Evolutionary conservation across 148 eudicot genomes (phyloP).

Genomic region (Bassia scoparia): DNA sequence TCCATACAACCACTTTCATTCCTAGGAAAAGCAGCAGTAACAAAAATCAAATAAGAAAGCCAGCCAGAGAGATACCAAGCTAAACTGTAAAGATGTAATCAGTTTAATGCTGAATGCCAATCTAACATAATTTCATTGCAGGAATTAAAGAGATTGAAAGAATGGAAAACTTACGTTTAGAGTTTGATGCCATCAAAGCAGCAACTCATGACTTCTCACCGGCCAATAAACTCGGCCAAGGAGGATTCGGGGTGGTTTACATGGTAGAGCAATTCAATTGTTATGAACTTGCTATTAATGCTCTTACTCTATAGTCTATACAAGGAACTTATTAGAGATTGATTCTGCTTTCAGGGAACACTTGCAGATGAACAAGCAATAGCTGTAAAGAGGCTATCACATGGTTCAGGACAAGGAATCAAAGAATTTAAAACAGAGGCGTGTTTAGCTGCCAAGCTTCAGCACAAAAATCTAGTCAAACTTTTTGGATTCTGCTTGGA

Average conservation of each 20-base stretch:
- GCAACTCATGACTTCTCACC: conserved; percentile 29
- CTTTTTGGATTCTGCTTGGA: conserved; percentile 31
- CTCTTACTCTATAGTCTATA: background rate
- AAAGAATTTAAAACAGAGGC: conserved; percentile 32
- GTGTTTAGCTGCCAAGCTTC: conserved; percentile 31
- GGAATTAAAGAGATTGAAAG: conserved; percentile 27
- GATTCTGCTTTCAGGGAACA: conserved; percentile 25
- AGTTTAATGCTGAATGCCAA: background rate
- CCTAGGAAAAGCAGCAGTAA: no score
- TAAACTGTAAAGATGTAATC: background rate
- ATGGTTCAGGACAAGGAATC: conserved; percentile 30
- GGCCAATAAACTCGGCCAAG: conserved; percentile 29
- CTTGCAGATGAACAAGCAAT: conserved; percentile 31
- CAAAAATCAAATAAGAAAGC: background rate
- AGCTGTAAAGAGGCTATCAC: conserved; percentile 33
- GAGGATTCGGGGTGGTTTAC: conserved; percentile 34
- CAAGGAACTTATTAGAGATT: background rate
- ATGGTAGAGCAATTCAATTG: conserved; percentile 14
- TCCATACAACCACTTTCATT: no score
- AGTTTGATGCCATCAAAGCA: conserved; percentile 25
- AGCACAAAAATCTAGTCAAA: conserved; percentile 35
- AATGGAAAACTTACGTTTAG: conserved; percentile 30
- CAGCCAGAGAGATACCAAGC: background rate
- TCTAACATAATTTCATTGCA: background rate
- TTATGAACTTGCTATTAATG: background rate